Percentiles rank a stretch among this genome's conserved stretches.
These are phyloP conservation scores for Pleoardoris graminearum DNA, from an alignment of 2,329 filamentous ascomycete species.

Conservation along the genomic window DNA sequence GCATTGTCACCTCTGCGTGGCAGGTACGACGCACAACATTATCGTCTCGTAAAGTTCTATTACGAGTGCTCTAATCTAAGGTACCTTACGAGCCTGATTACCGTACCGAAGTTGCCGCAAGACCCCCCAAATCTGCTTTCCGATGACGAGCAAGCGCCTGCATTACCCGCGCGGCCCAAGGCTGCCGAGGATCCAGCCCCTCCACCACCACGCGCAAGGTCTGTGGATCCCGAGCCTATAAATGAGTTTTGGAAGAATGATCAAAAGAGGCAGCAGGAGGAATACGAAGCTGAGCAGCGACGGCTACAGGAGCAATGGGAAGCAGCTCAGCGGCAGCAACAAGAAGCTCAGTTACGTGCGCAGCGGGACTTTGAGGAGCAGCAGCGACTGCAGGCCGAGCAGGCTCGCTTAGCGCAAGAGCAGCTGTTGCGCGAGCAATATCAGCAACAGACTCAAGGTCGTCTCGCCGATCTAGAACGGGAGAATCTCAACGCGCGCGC, in stretches of 20 bases:
- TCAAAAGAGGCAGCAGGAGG: slow-evolving; percentile 84
- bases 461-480: slow-evolving; percentile 91
- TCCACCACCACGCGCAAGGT: slow-evolving; percentile 61
- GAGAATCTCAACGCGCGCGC: slow-evolving; percentile 93
- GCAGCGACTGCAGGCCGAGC: slow-evolving; percentile 82
- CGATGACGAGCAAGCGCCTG: slow-evolving; percentile 79
- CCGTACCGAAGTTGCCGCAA: slow-evolving; percentile 91
- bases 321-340: slow-evolving; percentile 76
- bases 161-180: slow-evolving; percentile 74
- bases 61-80: slow-evolving; percentile 98
- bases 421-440: slow-evolving; percentile 86
- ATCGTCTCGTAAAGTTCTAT: slow-evolving; percentile 96
- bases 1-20: slow-evolving; percentile 84
- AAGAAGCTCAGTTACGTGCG: slow-evolving; percentile 79
- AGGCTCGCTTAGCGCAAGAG: slow-evolving; percentile 88
- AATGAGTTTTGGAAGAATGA: slow-evolving; percentile 98
- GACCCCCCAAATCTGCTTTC: slow-evolving; percentile 87
- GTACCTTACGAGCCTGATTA: slow-evolving; percentile 94
- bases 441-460: slow-evolving; percentile 90
- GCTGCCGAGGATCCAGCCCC: slow-evolving; percentile 66
- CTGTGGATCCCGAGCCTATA: slow-evolving; percentile 89
- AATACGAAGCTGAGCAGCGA: slow-evolving; percentile 92
- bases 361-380: slow-evolving; percentile 97
- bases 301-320: slow-evolving; percentile 86
- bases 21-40: slow-evolving; percentile 93